phyloP scores from a whole-genome alignment of 1,284 basidiomycete species.

The Agaricales sp. region DNA sequence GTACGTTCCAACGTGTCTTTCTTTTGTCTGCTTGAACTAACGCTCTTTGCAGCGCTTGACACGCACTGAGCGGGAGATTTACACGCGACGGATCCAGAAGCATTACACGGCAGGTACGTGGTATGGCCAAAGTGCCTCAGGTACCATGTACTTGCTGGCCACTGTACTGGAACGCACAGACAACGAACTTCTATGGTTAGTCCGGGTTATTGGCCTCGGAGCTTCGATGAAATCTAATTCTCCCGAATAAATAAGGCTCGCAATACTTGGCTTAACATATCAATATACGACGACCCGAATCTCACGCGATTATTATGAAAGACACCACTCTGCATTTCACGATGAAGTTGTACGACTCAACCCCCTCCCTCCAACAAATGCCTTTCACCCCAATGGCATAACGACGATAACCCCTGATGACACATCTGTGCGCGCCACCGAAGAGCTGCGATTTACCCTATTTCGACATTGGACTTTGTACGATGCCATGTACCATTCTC shows the following conservation, averaged over 20 bases:
- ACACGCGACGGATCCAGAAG: constrained; percentile 59
- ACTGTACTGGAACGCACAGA: constrained; percentile 85
- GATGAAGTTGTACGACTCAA: constrained; percentile 91
- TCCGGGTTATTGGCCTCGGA: constrained; percentile 1
- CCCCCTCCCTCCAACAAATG: constrained; percentile 34
- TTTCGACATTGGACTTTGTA: constrained; percentile 98
- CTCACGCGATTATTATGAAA: constrained; percentile 81
- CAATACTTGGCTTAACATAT: constrained; percentile 88
- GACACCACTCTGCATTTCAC: constrained; percentile 65
- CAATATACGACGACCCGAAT: constrained; percentile 88
- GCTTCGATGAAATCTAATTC: neutral
- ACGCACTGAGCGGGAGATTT: constrained; percentile 55
- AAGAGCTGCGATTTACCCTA: constrained; percentile 89
- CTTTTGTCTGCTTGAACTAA: constrained; percentile 3
- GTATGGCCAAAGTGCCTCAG: constrained; percentile 84
- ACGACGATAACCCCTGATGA: constrained; percentile 67
- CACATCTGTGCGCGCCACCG: constrained; percentile 65
- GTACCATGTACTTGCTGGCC: constrained; percentile 85
- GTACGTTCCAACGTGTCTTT: constrained; percentile 9
- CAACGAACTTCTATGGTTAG: constrained; percentile 87
- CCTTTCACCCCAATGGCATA: constrained; percentile 24
- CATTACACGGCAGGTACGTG: constrained; percentile 85
- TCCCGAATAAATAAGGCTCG: constrained; percentile 63
- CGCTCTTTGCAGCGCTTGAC: constrained; percentile 38
- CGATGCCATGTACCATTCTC: constrained; percentile 96